Conservation (phyloP, 495 filamentous ascomycete species). For the Chaetomium fimeti region DNA sequence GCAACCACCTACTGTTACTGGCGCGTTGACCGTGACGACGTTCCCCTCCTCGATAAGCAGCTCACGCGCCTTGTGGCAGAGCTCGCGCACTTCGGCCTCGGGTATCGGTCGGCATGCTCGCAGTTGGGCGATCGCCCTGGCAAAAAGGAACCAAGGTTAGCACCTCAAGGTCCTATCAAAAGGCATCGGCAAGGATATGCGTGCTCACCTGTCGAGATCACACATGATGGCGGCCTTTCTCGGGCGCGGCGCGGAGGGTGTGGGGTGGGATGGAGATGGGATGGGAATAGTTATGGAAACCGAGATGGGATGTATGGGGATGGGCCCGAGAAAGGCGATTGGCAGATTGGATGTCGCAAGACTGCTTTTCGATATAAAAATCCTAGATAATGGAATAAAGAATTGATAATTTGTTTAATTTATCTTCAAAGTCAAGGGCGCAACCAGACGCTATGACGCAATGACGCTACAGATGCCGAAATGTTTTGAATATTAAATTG, state of each 20-base stretch:
- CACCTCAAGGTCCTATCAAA: background rate
- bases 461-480: background rate
- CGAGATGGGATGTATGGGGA: background rate
- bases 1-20: conserved; percentile 67
- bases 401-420: background rate
- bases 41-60: conserved; percentile 97
- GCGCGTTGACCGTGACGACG: conserved; percentile 92
- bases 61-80: conserved; percentile 97
- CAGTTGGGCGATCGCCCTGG: conserved; percentile 87
- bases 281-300: background rate
- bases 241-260: background rate
- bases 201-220: conserved; percentile 35
- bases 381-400: too few species aligned
- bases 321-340: background rate
- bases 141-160: background rate
- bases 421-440: background rate
- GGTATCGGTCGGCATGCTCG: conserved; percentile 95
- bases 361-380: background rate
- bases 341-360: background rate
- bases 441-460: background rate
- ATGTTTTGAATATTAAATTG: background rate
- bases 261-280: background rate
- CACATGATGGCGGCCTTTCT: conserved; percentile 26
- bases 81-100: conserved; percentile 88
- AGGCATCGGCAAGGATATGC: background rate